Percentiles rank a stretch among this genome's conserved stretches.
These are phyloP conservation scores for Trichoderma semiorbis DNA, from an alignment of 2,329 filamentous ascomycete genomes.

Conservation along the genomic window DNA sequence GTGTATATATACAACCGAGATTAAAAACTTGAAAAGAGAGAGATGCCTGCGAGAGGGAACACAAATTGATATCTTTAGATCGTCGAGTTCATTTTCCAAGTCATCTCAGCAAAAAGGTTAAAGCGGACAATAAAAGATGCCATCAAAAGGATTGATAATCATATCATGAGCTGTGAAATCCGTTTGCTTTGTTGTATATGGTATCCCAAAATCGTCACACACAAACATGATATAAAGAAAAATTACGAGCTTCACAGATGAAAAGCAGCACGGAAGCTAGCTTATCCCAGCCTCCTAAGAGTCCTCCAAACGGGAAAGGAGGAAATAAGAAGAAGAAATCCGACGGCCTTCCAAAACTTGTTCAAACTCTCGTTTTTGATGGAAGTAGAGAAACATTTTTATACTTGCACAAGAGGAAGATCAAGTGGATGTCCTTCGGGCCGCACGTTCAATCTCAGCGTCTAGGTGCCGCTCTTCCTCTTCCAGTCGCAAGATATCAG, in stretches of 20 bases:
- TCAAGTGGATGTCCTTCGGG: constrained; percentile 10
- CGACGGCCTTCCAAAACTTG: not conserved
- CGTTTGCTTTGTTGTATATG: not conserved
- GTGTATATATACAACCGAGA: not conserved
- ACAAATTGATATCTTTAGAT: not conserved
- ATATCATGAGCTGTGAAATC: not conserved
- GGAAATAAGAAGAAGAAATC: not conserved
- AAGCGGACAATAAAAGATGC: not conserved
- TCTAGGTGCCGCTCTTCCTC: constrained; percentile 58
- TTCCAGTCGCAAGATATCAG: constrained; percentile 53
- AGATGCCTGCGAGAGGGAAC: not conserved
- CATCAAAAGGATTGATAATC: not conserved
- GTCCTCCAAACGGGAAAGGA: not conserved
- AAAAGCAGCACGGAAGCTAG: not conserved
- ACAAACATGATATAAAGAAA: not conserved
- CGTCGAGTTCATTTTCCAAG: not conserved
- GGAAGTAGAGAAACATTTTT: not conserved
- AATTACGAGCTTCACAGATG: not conserved
- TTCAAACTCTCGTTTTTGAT: not conserved
- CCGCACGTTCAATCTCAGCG: constrained; percentile 51
- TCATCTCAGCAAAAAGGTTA: not conserved
- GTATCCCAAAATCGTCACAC: not conserved
- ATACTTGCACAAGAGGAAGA: not conserved
- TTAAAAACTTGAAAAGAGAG: not conserved
- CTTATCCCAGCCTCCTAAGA: not conserved